Base-by-base conservation (phyloP, 2,329 filamentous ascomycete species). In the Paecilomyces sp. region DNA sequence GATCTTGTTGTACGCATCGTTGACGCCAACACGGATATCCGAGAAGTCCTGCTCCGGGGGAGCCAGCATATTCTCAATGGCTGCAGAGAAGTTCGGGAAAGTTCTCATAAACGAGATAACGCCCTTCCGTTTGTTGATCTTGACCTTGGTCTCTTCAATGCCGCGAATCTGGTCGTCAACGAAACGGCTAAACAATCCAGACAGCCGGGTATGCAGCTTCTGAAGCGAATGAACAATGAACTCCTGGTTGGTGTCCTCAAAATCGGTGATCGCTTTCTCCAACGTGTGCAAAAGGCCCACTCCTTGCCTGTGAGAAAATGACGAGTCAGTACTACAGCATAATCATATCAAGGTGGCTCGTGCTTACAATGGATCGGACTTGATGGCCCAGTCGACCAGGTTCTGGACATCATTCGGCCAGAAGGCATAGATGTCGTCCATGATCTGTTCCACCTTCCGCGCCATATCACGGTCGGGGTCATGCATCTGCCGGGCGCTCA, bases 91-190 rank as follows among this genome's bases (percentile, higher is more conserved):
- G 61, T 88, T 81, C 0, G 93, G 94, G 80, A 97, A 97, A 50
- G 93, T 88, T 64, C 91, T 90, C 80, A 97, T 93, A 74, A 97
- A 97, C 15, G 88, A 88, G 68, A 97, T 97, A 59, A 99, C 91
- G 11, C 94, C 93, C 78, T 95, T 97, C 66, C 94, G 89, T 81
- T 97, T 97, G 81, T 96, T 97, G 76, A 97, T 92, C 80, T 97
- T 97, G 74, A 99, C 93, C 76, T 97, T 97, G 47, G 92, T 97
- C 62, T 97, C 94, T 76, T 97, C 94, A 64, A 97, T 96, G 4
- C 92, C 92, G 28, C 91, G 90, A 61, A 97, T 89, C 73, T 99
- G 94, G 64, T 96, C 91, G 65, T 97, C 93, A 8, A 97, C 86
- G 67, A 97, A 97, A 63, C 90, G 91, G 62, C 83, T 87, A 78